Conservation (phyloP, 2,329 filamentous ascomycete genomes). For the Sordariomycetes sp. region DNA sequence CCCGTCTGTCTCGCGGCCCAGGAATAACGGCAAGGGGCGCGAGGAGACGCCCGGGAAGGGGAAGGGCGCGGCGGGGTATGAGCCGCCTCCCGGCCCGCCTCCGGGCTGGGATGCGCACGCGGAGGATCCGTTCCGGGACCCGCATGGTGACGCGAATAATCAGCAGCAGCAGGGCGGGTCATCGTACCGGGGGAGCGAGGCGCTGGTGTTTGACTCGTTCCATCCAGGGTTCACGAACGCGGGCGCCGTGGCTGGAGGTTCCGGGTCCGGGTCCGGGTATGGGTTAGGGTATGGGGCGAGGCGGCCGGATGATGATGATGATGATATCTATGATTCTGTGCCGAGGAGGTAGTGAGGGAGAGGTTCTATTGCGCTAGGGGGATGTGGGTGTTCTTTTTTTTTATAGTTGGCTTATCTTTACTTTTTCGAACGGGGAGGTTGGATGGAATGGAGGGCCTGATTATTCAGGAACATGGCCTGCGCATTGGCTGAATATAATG, state of each 20-base stretch:
- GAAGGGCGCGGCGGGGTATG: constrained; percentile 12
- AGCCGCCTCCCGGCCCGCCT: constrained; percentile 7
- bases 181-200: constrained; percentile 8
- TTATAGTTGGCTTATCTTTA: too few species aligned
- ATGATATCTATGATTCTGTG: neutral
- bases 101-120: constrained; percentile 12
- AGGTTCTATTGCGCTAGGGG: too few species aligned
- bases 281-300: neutral
- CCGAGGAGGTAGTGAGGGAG: neutral
- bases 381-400: too few species aligned
- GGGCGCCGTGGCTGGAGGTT: constrained; percentile 15
- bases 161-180: constrained; percentile 7
- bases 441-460: too few species aligned
- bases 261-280: neutral
- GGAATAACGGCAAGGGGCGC: constrained; percentile 14
- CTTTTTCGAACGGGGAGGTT: too few species aligned
- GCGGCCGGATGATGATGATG: neutral
- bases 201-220: constrained; percentile 5
- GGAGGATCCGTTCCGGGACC: constrained; percentile 22
- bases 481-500: too few species aligned
- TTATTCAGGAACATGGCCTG: too few species aligned
- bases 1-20: neutral
- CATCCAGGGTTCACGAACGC: constrained; percentile 15
- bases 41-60: constrained; percentile 10
- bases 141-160: constrained; percentile 2